Evolutionary conservation across 2,329 filamentous ascomycete species (phyloP).

Genomic region (Cytospora paraplurivora): DNA sequence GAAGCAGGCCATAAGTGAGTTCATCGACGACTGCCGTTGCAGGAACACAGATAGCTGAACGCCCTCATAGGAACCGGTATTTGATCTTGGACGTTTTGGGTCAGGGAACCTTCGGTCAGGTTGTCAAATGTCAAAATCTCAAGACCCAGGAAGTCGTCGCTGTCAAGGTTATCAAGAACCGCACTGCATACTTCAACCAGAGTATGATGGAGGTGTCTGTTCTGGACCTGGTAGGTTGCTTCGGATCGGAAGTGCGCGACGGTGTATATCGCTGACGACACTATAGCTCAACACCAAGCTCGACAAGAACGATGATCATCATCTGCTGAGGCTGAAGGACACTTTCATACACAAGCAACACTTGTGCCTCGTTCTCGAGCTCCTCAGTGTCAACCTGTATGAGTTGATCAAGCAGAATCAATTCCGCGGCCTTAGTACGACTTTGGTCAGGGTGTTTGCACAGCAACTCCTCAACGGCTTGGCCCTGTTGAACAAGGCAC

Average conservation of each 20-base stretch:
- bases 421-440: constrained; percentile 95
- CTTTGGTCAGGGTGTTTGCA: constrained; percentile 93
- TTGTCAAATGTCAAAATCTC: constrained; percentile 97
- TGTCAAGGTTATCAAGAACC: constrained; percentile 98
- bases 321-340: constrained; percentile 90
- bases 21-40: not conserved
- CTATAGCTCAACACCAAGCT: constrained; percentile 90
- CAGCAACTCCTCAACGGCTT: constrained; percentile 94
- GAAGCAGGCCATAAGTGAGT: constrained; percentile 94
- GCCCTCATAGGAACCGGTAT: constrained; percentile 74
- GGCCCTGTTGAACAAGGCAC: constrained; percentile 90
- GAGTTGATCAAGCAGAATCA: constrained; percentile 99
- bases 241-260: constrained; percentile 3
- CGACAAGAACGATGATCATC: constrained; percentile 98
- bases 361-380: constrained; percentile 92
- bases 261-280: constrained; percentile 15
- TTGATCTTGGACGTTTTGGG: constrained; percentile 95
- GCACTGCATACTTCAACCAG: constrained; percentile 98
- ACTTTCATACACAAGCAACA: constrained; percentile 98
- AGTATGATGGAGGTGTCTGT: constrained; percentile 99
- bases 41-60: constrained; percentile 15
- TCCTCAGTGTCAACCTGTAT: constrained; percentile 96
- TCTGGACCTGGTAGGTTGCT: constrained; percentile 74
- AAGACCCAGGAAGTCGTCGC: constrained; percentile 98
- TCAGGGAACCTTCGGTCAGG: constrained; percentile 96